Base-by-base conservation (phyloP, 2,329 filamentous ascomycete genomes). In the Trichoderma atrobrunneum region DNA sequence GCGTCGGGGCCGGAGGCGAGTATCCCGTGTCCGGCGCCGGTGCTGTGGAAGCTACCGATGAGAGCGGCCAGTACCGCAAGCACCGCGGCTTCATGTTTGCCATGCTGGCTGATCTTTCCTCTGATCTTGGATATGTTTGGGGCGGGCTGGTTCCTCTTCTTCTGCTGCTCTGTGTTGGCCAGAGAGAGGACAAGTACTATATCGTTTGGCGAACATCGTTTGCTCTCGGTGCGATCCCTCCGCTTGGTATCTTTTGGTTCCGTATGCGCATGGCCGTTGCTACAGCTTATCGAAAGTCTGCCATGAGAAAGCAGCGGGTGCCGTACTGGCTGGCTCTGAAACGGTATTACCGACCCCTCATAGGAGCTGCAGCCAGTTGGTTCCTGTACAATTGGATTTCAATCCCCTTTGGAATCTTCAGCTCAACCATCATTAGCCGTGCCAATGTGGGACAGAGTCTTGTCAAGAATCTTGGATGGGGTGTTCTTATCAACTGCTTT, bases 301-400 rank as follows among this genome's bases (percentile, higher is more conserved):
- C 85, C 1, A 84, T 85, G 79, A 80, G 81, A 68, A 84, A 83
- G 74, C 82, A 86, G 70, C 77, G 80, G 7, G 77, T 79, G 1
- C 86, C 86, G 0, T 88, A 88, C 76, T 77, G 77, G 75, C 80
- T 88, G 8, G 83, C 82, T 0, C 63, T 86, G 24, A 85, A 82
- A 74, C 80, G 82, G 36, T 86, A 88, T 74, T 87, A 84, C 80
- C 81, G 83, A 4, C 84, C 84, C 0, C 78, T 88, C 57, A 76
- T 87, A 4, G 86, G 87, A 16, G 82, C 83, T 7, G 82, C 85
- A 2, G 73, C 82, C 1, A 82, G 84, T 11, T 88, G 86, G 86
- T 88, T 88, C 76, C 77, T 83, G 30, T 84, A 89, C 76, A 86
- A 89, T 76, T 89, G 84, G 76, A 84, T 88, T 54, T 84, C 85